Percentiles rank a stretch among this genome's conserved stretches.
Conservation (phyloP, 2,329 filamentous ascomycete genomes). For the Trichoderma sp. region DNA sequence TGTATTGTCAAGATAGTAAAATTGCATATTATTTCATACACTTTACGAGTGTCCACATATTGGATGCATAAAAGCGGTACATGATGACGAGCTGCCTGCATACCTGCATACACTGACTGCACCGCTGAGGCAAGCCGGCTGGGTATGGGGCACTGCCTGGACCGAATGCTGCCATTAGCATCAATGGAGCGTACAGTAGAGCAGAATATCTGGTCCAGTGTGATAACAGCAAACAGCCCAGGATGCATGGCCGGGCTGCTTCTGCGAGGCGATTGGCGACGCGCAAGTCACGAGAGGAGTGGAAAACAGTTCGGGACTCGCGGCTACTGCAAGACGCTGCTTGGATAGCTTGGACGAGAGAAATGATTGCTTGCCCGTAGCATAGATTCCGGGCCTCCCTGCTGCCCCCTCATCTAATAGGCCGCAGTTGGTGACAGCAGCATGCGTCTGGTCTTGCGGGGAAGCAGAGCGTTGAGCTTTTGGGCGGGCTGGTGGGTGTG, state of each 20-base stretch:
- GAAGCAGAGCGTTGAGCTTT: neutral
- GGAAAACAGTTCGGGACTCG: conserved; percentile 4
- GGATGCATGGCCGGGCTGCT: conserved; percentile 8
- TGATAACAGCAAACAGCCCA: neutral
- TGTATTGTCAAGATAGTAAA: neutral
- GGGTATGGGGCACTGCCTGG: neutral
- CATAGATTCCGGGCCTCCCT: neutral
- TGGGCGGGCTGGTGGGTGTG: neutral
- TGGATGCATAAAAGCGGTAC: neutral
- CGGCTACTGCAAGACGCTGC: conserved; percentile 14
- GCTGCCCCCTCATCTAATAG: neutral
- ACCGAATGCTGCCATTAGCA: neutral
- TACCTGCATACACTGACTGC: neutral
- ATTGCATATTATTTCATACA: neutral
- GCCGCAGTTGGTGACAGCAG: conserved; percentile 7
- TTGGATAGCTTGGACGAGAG: neutral
- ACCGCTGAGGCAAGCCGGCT: no score
- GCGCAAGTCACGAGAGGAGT: conserved; percentile 4
- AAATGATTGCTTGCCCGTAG: neutral
- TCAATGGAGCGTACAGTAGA: neutral
- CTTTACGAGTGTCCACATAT: neutral
- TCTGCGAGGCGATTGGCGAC: neutral
- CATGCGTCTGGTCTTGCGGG: conserved; percentile 7
- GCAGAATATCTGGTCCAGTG: neutral
- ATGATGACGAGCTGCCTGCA: neutral